Base-by-base conservation (phyloP, 192 early-diverging fungal genomes). In the Haplosporangium gracile region DNA sequence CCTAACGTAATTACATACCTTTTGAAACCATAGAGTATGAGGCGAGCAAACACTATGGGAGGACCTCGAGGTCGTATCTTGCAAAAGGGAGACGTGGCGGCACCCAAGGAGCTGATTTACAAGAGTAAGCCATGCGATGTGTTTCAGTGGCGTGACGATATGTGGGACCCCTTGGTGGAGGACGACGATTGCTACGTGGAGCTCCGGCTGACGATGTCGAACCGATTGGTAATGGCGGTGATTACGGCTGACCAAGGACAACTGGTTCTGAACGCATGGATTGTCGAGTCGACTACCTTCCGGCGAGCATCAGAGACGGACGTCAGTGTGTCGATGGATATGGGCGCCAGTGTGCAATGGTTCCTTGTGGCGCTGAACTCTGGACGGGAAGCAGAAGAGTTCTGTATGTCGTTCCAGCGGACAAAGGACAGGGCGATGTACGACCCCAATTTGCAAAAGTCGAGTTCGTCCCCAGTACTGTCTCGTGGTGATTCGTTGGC, bases 221-320 rank as follows among this genome's bases (percentile, higher is more conserved):
- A 89, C 22, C 83, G 85, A 20, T 68, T 85, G 18, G 90, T 90
- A 45, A 87, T 91, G 72, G 87, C 88, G 63, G 87, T 92, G 2
- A 73, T 86, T 38, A 78, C 91, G 11, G 74, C 78, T 81, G 79
- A 85, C 39, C 63, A 74, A 10, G 81, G 87, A 1, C 83, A 89
- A 8, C 55, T 92, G 78, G 88, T 90, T 55, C 79, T 93, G 76
- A 93, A 92, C 51, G 89, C 92, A 24, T 93, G 92, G 92, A 84
- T 93, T 68, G 77, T 87, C 32, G 79, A 82, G 11, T 88, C 82
- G 16, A 93, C 88, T 0, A 84, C 85, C 4, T 84, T 90, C 69
- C 77, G 88, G 2, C 87, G 82, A 34, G 89, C 90, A 10, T 88
- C 89, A 13, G 73, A 88, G 60, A 92, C 89, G 4, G 89, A 90